phyloP scores from a whole-genome alignment of 176 grass and related monocot species.

The Luzula sylvatica region DNA sequence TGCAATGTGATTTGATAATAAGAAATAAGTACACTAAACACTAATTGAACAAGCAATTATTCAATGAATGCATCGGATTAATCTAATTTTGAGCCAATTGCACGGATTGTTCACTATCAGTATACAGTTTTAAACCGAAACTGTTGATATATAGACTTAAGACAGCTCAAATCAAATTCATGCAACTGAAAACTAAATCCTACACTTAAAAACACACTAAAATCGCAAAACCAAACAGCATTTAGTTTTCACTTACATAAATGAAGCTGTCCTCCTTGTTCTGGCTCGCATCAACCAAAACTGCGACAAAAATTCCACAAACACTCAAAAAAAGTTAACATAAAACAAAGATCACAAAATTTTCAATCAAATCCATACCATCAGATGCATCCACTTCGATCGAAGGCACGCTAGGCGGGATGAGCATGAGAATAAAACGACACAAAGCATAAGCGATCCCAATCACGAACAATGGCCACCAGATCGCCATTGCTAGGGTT shows the following conservation, averaged over 20 bases:
- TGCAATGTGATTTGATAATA: constrained; percentile 21
- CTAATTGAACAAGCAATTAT: no score
- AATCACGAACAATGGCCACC: constrained; percentile 89
- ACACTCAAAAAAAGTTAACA: constrained; percentile 9
- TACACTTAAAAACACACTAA: background rate
- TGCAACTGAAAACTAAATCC: background rate
- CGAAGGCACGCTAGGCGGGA: constrained; percentile 85
- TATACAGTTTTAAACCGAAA: background rate
- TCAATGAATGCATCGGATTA: background rate
- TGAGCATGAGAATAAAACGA: constrained; percentile 80
- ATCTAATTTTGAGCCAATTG: background rate
- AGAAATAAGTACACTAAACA: background rate
- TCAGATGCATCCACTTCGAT: constrained; percentile 93
- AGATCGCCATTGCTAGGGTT: constrained; percentile 69
- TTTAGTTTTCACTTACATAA: constrained; percentile 35
- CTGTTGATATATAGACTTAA: background rate
- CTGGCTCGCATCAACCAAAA: constrained; percentile 59
- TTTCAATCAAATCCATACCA: constrained; percentile 20
- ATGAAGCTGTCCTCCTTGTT: constrained; percentile 84
- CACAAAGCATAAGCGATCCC: constrained; percentile 64
- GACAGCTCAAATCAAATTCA: constrained; percentile 8
- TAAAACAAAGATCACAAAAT: background rate
- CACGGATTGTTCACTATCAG: background rate
- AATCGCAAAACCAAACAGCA: background rate
- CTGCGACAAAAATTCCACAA: constrained; percentile 30